A percentile compares a stretch with the other conserved stretches of the same genome.
Evolutionary conservation across 2,329 filamentous ascomycete genomes (phyloP).

Genomic region (Plectosphaerella sp.): DNA sequence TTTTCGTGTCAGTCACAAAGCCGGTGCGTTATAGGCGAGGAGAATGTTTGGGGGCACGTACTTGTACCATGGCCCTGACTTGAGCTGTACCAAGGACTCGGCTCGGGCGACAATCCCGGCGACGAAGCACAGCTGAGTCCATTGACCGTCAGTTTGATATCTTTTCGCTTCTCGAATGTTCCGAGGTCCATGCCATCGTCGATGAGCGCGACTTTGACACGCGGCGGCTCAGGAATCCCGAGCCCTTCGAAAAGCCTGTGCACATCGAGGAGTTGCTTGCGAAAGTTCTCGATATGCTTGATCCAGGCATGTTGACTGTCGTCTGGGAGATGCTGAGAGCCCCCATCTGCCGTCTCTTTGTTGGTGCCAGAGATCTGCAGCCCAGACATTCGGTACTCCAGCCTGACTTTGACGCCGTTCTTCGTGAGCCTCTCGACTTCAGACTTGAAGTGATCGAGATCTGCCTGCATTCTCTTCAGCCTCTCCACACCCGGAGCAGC

Average conservation of each 20-base stretch:
- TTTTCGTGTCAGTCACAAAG: too few species aligned
- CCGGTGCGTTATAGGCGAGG: too few species aligned
- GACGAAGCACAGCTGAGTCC: not conserved
- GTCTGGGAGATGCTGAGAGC: not conserved
- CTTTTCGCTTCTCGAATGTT: not conserved
- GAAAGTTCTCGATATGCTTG: slow-evolving; percentile 18
- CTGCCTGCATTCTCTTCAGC: not conserved
- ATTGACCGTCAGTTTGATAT: not conserved
- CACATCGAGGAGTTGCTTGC: slow-evolving; percentile 11
- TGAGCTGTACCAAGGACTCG: not conserved
- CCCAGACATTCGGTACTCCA: not conserved
- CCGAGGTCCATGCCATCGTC: slow-evolving; percentile 30
- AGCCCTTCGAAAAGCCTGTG: not conserved
- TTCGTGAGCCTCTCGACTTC: slow-evolving; percentile 11
- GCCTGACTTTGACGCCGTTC: not conserved
- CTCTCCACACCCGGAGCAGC: slow-evolving; percentile 7
- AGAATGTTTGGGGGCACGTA: too few species aligned
- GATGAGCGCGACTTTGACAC: slow-evolving; percentile 28
- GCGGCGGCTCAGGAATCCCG: not conserved
- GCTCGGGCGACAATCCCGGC: too few species aligned
- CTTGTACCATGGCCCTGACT: slow-evolving; percentile 5
- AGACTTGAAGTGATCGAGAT: not conserved
- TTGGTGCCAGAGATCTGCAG: not conserved
- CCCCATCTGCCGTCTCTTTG: not conserved
- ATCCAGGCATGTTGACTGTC: slow-evolving; percentile 15